These are phyloP conservation scores for Pseudogymnoascus sp. DNA, from an alignment of 2,329 filamentous ascomycete genomes.

Conservation along the genomic window DNA sequence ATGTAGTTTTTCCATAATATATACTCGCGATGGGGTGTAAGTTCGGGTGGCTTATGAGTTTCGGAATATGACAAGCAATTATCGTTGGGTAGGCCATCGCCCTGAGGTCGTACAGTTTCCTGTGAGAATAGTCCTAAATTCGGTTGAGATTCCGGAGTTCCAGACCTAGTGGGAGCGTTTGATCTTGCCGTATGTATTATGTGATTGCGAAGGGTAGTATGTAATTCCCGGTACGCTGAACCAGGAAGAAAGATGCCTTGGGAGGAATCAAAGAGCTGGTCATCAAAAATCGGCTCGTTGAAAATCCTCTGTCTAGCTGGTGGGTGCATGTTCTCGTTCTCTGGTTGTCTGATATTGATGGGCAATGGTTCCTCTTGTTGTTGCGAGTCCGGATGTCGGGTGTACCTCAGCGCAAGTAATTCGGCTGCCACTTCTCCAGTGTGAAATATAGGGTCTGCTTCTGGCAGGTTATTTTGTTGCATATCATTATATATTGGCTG, in stretches of 20 bases:
- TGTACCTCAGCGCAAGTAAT: constrained; percentile 13
- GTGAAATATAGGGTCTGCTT: constrained; percentile 3
- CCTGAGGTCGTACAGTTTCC: not conserved
- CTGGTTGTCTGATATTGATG: not conserved
- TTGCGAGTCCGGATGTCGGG: constrained; percentile 6
- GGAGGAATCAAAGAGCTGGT: constrained; percentile 11
- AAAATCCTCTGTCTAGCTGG: not conserved
- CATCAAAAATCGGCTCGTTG: constrained; percentile 4
- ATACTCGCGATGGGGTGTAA: constrained; percentile 26
- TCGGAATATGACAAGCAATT: constrained; percentile 14
- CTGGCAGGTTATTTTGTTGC: not conserved
- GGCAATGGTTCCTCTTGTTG: not conserved
- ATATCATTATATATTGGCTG: not conserved
- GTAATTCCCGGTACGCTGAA: constrained; percentile 38
- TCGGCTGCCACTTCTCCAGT: constrained; percentile 16
- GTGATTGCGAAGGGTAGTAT: constrained; percentile 36
- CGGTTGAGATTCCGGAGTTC: constrained; percentile 19
- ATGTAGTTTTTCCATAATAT: constrained; percentile 35
- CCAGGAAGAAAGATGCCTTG: constrained; percentile 39
- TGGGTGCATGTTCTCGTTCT: not conserved
- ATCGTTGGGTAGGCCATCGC: constrained; percentile 10
- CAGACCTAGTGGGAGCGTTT: constrained; percentile 28
- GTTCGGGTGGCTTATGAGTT: constrained; percentile 19
- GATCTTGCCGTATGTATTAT: constrained; percentile 37
- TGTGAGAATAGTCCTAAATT: constrained; percentile 13